Evolutionary conservation across 2,329 filamentous ascomycete species (phyloP).

Genomic region (Ophiocordyceps camponoti-rufipedis): DNA sequence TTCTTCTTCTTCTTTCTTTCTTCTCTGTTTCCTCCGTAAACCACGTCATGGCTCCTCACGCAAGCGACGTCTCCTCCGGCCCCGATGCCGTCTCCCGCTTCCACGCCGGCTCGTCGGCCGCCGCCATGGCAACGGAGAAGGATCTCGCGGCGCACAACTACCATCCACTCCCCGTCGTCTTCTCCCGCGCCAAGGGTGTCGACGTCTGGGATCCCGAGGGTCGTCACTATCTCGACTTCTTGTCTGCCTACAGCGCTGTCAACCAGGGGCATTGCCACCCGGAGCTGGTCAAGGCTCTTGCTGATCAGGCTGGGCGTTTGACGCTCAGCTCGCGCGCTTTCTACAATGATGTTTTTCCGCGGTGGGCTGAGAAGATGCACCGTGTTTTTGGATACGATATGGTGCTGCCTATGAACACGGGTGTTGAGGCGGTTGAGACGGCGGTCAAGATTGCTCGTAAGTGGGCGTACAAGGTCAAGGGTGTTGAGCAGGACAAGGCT

Average conservation of each 20-base stretch:
- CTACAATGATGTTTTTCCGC: slow-evolving; percentile 95
- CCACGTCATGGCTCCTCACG: slow-evolving; percentile 38
- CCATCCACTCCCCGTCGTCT: slow-evolving; percentile 89
- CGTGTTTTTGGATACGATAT: slow-evolving; percentile 88
- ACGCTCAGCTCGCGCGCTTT: slow-evolving; percentile 91
- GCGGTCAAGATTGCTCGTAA: slow-evolving; percentile 92
- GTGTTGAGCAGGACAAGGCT: slow-evolving; percentile 68
- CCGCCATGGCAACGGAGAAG: slow-evolving; percentile 66
- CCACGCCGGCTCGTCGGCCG: slow-evolving; percentile 62
- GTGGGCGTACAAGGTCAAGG: slow-evolving; percentile 96
- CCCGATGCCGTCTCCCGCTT: slow-evolving; percentile 21
- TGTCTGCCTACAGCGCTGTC: slow-evolving; percentile 93
- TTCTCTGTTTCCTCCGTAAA: too few relatives aligned
- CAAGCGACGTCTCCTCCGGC: slow-evolving; percentile 19
- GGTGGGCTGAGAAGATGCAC: slow-evolving; percentile 85
- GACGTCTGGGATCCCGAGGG: slow-evolving; percentile 96
- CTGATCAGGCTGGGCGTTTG: slow-evolving; percentile 73
- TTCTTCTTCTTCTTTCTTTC: background rate
- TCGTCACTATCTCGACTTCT: slow-evolving; percentile 89
- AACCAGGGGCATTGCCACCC: slow-evolving; percentile 98
- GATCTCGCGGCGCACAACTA: slow-evolving; percentile 95
- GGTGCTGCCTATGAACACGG: slow-evolving; percentile 97
- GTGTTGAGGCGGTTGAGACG: slow-evolving; percentile 89
- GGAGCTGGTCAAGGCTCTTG: slow-evolving; percentile 77
- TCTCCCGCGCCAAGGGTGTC: slow-evolving; percentile 66